Percentiles rank a stretch among this genome's conserved stretches.
phyloP scores from a whole-genome alignment of 2,329 filamentous ascomycete species.

The Sclerotinia nivalis region DNA sequence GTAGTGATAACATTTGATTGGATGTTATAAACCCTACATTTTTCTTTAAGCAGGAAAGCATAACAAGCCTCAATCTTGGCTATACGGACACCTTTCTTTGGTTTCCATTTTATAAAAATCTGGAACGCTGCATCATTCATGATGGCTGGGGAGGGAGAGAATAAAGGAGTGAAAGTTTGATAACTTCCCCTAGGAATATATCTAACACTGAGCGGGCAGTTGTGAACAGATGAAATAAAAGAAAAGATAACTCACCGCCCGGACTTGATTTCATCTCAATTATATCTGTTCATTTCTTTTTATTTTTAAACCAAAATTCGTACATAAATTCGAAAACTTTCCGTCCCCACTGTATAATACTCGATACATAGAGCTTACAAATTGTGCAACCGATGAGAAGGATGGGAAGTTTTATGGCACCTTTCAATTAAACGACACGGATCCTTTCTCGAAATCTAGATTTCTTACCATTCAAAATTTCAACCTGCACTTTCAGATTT shows the following conservation, averaged over 20 bases:
- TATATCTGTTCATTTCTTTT: not conserved
- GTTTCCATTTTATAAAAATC: not conserved
- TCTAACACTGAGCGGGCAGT: too few species aligned
- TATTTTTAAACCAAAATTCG: not conserved
- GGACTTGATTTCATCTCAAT: not conserved
- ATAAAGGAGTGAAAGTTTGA: conserved; percentile 3
- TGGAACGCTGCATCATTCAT: conserved; percentile 8
- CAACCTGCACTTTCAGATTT: not conserved
- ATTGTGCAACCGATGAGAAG: not conserved
- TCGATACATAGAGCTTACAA: not conserved
- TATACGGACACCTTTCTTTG: not conserved
- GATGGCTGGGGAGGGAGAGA: conserved; percentile 7
- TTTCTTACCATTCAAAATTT: not conserved
- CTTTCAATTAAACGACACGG: not conserved
- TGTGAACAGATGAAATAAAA: conserved; percentile 1
- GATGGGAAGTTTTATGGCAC: not conserved
- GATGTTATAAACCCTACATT: conserved; percentile 2
- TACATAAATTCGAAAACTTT: not conserved
- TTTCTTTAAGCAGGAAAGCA: not conserved
- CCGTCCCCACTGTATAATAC: not conserved
- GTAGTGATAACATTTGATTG: not conserved
- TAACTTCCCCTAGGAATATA: not conserved
- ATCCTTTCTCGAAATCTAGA: not conserved
- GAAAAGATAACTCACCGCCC: not conserved
- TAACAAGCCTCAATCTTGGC: conserved; percentile 4